Evolutionary conservation across 768 basidiomycete species (phyloP), one percentile per base, ranked within the genome.

Genomic region (Sporobolomyces phaffii): DNA sequence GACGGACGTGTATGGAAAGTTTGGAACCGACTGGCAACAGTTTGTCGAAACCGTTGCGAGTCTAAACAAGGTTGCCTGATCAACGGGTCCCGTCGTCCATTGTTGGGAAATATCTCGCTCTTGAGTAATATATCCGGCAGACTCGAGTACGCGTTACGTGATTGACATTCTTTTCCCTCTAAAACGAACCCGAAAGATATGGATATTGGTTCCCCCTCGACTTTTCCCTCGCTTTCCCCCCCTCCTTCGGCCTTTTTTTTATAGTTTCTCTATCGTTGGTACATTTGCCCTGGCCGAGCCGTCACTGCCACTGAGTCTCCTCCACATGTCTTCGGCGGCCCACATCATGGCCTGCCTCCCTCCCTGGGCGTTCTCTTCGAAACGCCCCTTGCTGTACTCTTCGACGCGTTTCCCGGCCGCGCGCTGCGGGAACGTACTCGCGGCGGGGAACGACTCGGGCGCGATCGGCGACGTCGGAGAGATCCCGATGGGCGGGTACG

Each of bases 321-420:
- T 47, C 69, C 69, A 70, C 22, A 62, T 45, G n/a, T 41, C 50
- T 38, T 43, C 52, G 49, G 60, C 66, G 11, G 60, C 60, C 47
- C 44, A 63, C 60, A 54, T 36, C 71, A 72, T 68, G 24, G 71
- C 71, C 3, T 29, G 40, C 36, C 67, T 44, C 5, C 71, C 71
- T n/a, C 40, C 52, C 10, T 33, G 28, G 33, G 71, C 71, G 33
- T 72, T 72, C 56, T 50, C 54, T 52, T 65, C 67, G 26, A 68
- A 72, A 26, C 71, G 24, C 1, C 45, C 57, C 36, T 61, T 54
- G 22, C 54, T 45, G 38, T 64, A 72, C 40, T 59, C 56, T 59
- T 72, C 71, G 29, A 72, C 53, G 33, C 45, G 53, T 13, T 38
- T 34, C 0, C 71, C 71, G 13, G 58, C 61, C 26, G 63, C 67